phyloP scores from a whole-genome alignment of 2,329 filamentous ascomycete genomes.

The Paramyrothecium roridum region DNA sequence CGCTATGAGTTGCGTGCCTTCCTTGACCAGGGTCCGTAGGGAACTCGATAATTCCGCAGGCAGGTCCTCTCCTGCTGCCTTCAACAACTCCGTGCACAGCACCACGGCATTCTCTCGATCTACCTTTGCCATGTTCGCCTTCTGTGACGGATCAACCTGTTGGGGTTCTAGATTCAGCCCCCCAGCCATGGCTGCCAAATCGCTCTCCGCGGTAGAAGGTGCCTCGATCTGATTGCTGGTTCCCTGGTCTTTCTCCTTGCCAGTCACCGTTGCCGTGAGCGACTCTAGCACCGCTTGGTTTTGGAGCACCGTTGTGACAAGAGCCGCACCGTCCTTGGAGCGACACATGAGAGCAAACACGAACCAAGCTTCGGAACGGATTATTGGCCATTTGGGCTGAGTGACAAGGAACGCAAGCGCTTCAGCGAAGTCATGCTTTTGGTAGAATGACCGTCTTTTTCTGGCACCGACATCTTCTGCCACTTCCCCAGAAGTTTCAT shows the following conservation, averaged over 20 bases:
- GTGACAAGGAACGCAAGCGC: slow-evolving; percentile 50
- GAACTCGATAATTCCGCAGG: slow-evolving; percentile 31
- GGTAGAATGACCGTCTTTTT: slow-evolving; percentile 39
- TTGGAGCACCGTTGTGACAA: slow-evolving; percentile 41
- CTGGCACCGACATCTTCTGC: slow-evolving; percentile 11
- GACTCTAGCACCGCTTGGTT: slow-evolving; percentile 38
- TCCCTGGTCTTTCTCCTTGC: slow-evolving; percentile 23
- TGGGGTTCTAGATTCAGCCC: slow-evolving; percentile 42
- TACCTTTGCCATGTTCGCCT: slow-evolving; percentile 43
- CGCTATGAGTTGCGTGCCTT: slow-evolving; percentile 45
- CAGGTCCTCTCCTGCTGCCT: slow-evolving; percentile 37
- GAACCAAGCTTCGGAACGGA: slow-evolving; percentile 61
- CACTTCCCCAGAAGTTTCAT: slow-evolving; percentile 2
- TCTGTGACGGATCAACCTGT: slow-evolving; percentile 39
- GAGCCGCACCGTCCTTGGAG: slow-evolving; percentile 42
- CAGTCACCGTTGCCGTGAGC: slow-evolving; percentile 47
- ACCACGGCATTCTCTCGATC: slow-evolving; percentile 62
- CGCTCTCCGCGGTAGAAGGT: slow-evolving; percentile 4
- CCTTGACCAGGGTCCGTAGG: slow-evolving; percentile 47
- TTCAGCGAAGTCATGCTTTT: slow-evolving; percentile 36
- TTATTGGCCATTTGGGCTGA: slow-evolving; percentile 55
- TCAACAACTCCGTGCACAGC: slow-evolving; percentile 52
- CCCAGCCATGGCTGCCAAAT: slow-evolving; percentile 19
- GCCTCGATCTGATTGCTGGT: slow-evolving; percentile 12
- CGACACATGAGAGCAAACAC: slow-evolving; percentile 59